Evolutionary conservation across 2,329 filamentous ascomycete genomes (phyloP).

Genomic region (Penicillium sp.): DNA sequence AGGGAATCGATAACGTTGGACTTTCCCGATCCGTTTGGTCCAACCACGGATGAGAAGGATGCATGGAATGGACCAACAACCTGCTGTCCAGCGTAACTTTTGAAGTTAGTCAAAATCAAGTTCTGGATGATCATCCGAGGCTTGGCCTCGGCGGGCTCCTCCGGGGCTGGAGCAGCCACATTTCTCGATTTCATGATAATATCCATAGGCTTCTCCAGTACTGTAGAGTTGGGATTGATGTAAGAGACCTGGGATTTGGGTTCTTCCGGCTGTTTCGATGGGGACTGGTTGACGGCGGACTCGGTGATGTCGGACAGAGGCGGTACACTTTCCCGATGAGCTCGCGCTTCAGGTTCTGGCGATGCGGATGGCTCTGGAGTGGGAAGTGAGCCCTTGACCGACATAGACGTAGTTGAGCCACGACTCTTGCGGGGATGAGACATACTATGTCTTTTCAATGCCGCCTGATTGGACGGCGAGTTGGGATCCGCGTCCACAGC

Average conservation of each 20-base stretch:
- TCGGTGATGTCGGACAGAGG: slow-evolving; percentile 75
- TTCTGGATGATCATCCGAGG: slow-evolving; percentile 90
- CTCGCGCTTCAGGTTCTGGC: slow-evolving; percentile 44
- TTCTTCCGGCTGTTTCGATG: slow-evolving; percentile 42
- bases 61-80: slow-evolving; percentile 95
- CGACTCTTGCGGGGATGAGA: slow-evolving; percentile 41
- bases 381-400: slow-evolving; percentile 44
- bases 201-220: slow-evolving; percentile 88
- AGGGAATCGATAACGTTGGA: slow-evolving; percentile 98
- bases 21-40: slow-evolving; percentile 96
- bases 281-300: slow-evolving; percentile 64
- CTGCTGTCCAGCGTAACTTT: slow-evolving; percentile 94
- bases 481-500: slow-evolving; percentile 48
- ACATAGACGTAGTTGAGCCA: slow-evolving; percentile 42
- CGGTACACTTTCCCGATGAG: slow-evolving; percentile 49
- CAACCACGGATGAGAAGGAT: slow-evolving; percentile 96
- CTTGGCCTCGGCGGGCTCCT: slow-evolving; percentile 76
- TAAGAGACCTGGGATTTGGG: slow-evolving; percentile 57
- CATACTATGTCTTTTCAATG: slow-evolving; percentile 69
- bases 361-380: slow-evolving; percentile 57
- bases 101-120: slow-evolving; percentile 93
- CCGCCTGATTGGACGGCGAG: slow-evolving; percentile 59
- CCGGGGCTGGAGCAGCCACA: slow-evolving; percentile 61
- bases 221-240: slow-evolving; percentile 72
- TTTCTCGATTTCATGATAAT: slow-evolving; percentile 86